A percentile compares a stretch with the other conserved stretches of the same genome.
phyloP scores from a whole-genome alignment of 202 grass and related monocot species.

The Carex arenaria region DNA sequence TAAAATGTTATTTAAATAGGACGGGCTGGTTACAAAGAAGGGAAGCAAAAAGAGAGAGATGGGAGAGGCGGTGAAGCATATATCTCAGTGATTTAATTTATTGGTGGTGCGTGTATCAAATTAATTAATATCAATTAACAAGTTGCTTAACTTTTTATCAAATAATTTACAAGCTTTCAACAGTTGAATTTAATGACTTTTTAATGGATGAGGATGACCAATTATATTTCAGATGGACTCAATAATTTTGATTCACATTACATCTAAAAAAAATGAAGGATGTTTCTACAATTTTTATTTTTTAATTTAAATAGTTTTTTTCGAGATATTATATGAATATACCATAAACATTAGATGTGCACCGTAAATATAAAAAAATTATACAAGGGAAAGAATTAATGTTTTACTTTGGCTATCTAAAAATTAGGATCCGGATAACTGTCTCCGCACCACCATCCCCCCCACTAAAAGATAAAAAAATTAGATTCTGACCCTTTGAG shows the following conservation, averaged over 20 bases:
- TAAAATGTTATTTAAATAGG: neutral
- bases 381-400: neutral
- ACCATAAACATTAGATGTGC: neutral
- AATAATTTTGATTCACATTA: neutral
- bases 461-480: too few species aligned
- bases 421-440: too few species aligned
- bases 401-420: neutral
- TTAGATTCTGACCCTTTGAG: too few species aligned
- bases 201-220: neutral
- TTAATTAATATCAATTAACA: neutral
- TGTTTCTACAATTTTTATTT: neutral
- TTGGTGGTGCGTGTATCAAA: too few species aligned
- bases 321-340: neutral
- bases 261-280: neutral
- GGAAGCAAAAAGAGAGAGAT: too few species aligned
- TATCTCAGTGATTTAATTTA: too few species aligned
- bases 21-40: neutral
- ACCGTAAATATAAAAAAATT: neutral
- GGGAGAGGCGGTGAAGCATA: too few species aligned
- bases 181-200: neutral
- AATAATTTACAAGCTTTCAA: neutral
- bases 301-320: neutral
- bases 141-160: neutral
- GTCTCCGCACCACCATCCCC: too few species aligned
- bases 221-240: neutral